Conservation (phyloP, 805 yeast species). For the Metschnikowia colocasiae region DNA sequence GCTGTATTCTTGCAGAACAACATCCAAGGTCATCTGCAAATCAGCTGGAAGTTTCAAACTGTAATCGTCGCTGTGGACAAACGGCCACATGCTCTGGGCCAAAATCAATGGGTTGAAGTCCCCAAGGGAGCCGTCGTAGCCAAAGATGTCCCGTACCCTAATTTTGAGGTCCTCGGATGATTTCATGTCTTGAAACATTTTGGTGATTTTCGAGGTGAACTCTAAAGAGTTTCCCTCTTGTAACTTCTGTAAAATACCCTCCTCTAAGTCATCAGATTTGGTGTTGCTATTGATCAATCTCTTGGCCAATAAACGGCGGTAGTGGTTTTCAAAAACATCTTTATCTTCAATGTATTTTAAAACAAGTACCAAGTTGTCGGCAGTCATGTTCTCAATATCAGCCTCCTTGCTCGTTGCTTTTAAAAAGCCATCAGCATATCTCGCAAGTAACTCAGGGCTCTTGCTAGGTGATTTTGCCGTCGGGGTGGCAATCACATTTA, state of each 20-base stretch:
- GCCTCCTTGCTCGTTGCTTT: constrained; percentile 69
- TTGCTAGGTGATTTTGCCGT: constrained; percentile 58
- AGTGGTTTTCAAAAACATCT: constrained; percentile 91
- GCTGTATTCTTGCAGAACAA: constrained; percentile 65
- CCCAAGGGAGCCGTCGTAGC: constrained; percentile 23
- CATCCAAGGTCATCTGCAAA: constrained; percentile 59
- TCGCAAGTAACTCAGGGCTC: constrained; percentile 90
- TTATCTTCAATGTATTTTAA: constrained; percentile 89
- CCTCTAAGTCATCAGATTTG: constrained; percentile 81
- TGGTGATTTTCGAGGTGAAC: constrained; percentile 88
- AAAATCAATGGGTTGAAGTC: constrained; percentile 71
- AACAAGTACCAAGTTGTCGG: constrained; percentile 80
- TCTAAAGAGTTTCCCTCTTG: constrained; percentile 89
- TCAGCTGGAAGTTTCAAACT: constrained; percentile 60
- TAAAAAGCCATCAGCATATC: constrained; percentile 79
- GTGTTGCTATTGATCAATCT: constrained; percentile 86
- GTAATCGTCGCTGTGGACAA: constrained; percentile 42
- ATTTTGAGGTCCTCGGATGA: constrained; percentile 72
- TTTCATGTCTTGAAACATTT: constrained; percentile 93
- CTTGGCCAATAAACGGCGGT: constrained; percentile 83
- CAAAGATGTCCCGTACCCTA: constrained; percentile 47
- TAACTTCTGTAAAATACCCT: constrained; percentile 74
- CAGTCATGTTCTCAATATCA: constrained; percentile 69
- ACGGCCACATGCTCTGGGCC: constrained; percentile 90
- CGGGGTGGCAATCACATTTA: constrained; percentile 74